Conservation (phyloP, 2,329 filamentous ascomycete species). For the Dryadomyces quercus-mongolicae region DNA sequence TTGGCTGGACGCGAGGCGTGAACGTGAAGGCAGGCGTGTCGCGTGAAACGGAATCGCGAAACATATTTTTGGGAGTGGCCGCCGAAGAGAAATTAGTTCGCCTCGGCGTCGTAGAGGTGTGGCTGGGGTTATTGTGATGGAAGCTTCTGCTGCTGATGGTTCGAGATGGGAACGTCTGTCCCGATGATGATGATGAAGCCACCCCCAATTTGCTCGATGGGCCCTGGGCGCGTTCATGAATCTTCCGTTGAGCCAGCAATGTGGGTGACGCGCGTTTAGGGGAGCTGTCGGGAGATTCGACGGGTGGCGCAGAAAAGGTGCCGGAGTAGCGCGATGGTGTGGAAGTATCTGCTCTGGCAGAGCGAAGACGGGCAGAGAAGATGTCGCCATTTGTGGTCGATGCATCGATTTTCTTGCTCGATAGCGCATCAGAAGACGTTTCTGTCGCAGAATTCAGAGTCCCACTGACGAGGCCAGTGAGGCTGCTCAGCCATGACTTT, state of each 20-base stretch:
- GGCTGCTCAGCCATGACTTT: conserved; percentile 9
- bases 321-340: conserved; percentile 10
- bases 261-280: conserved; percentile 20
- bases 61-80: conserved; percentile 21
- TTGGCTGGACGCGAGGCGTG: conserved; percentile 31
- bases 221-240: conserved; percentile 21
- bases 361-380: background rate
- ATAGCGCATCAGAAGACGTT: background rate
- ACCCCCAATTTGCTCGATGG: conserved; percentile 15
- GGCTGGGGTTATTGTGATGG: conserved; percentile 1
- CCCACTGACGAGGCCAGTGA: conserved; percentile 8
- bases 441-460: background rate
- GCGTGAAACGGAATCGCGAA: conserved; percentile 18
- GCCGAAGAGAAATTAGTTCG: conserved; percentile 18
- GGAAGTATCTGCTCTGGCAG: background rate
- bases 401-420: background rate
- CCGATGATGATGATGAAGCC: background rate
- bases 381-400: background rate
- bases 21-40: conserved; percentile 22
- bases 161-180: background rate
- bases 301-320: conserved; percentile 11
- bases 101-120: conserved; percentile 8
- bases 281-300: conserved; percentile 19
- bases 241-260: conserved; percentile 21
- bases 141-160: background rate